Percentiles rank a stretch among this genome's conserved stretches.
phyloP scores from a whole-genome alignment of 768 basidiomycete genomes.

The Lactarius quietus region DNA sequence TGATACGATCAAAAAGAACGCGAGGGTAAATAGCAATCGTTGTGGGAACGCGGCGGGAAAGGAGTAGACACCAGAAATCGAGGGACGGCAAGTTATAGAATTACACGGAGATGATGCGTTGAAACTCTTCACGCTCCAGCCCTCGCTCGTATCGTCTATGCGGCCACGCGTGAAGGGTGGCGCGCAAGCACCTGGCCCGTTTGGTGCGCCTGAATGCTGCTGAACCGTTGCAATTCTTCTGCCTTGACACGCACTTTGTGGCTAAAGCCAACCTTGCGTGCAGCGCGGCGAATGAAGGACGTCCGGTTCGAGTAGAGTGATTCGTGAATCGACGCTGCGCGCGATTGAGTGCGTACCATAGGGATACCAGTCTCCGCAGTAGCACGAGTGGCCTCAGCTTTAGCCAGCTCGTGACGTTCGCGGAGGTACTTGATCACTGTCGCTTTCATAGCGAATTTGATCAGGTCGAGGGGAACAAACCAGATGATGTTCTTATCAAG shows the following conservation, averaged over 20 bases:
- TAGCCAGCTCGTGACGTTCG: constrained; percentile 48
- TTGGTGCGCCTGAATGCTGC: constrained; percentile 76
- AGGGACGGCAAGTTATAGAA: constrained; percentile 9
- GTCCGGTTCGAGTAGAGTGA: constrained; percentile 95
- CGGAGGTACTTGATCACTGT: constrained; percentile 86
- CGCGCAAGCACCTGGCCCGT: constrained; percentile 76
- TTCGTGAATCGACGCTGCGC: constrained; percentile 86
- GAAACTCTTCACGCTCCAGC: constrained; percentile 9
- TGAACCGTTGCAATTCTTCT: constrained; percentile 83
- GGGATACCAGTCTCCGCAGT: constrained; percentile 55
- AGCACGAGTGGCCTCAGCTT: constrained; percentile 32
- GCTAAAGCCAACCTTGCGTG: constrained; percentile 85
- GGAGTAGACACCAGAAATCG: constrained; percentile 6
- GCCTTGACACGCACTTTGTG: constrained; percentile 76
- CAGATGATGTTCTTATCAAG: constrained; percentile 80
- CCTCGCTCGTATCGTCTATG: constrained; percentile 32
- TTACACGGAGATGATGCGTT: constrained; percentile 10
- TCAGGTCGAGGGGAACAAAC: constrained; percentile 93
- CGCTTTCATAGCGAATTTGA: constrained; percentile 96
- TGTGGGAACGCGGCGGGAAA: background rate
- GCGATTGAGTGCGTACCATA: constrained; percentile 83
- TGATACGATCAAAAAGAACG: constrained; percentile 1
- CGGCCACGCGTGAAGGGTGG: constrained; percentile 55
- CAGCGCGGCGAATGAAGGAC: constrained; percentile 85
- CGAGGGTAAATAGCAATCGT: background rate